phyloP scores from a whole-genome alignment of 2,329 filamentous ascomycete genomes.

The Scedosporium dehoogii region DNA sequence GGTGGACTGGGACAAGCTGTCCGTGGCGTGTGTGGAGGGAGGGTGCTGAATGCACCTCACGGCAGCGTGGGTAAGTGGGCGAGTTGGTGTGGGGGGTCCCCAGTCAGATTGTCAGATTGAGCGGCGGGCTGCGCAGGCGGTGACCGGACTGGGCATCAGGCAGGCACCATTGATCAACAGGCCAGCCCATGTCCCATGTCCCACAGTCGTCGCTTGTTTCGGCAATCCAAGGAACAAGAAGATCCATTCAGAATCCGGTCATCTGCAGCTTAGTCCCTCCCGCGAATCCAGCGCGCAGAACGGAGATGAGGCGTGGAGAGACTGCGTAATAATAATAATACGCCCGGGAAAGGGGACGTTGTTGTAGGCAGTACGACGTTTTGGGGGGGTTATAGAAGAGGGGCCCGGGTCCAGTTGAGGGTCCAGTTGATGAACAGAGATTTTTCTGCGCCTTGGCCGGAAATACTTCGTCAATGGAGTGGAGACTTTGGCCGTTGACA shows the following conservation, averaged over 20 bases:
- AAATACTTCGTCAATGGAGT: background rate
- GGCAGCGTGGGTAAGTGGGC: background rate
- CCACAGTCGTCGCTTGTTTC: background rate
- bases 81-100: background rate
- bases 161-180: background rate
- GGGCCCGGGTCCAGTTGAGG: background rate
- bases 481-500: background rate
- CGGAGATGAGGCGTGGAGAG: background rate
- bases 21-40: background rate
- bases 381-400: background rate
- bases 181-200: background rate
- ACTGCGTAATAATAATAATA: background rate
- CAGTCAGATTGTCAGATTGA: conserved; percentile 3
- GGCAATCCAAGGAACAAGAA: background rate
- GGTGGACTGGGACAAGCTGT: background rate
- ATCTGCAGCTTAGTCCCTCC: background rate
- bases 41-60: background rate
- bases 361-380: background rate
- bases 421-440: background rate
- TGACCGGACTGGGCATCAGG: background rate
- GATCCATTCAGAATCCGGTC: background rate
- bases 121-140: background rate
- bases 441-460: background rate
- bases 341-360: background rate
- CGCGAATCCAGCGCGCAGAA: background rate